phyloP scores from a whole-genome alignment of 192 early-diverging fungal genomes.

The Funneliformis geosporum region DNA sequence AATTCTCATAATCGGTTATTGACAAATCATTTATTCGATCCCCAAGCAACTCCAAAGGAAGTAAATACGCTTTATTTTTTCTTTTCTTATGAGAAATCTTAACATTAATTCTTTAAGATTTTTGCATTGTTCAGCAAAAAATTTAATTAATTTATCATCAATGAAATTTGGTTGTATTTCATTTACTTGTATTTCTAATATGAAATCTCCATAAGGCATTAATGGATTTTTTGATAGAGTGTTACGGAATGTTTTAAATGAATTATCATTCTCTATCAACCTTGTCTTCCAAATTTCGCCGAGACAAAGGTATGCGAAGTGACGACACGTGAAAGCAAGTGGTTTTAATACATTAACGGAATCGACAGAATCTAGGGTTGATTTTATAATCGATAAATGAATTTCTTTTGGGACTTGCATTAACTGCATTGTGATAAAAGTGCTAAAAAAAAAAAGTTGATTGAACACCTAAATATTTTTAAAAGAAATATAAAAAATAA shows the following conservation, averaged over 20 bases:
- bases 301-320: neutral
- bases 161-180: constrained; percentile 13
- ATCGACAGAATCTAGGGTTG: neutral
- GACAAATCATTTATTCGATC: constrained; percentile 14
- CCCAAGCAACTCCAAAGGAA: too few species aligned
- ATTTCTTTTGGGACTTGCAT: too few species aligned
- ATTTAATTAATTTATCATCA: constrained; percentile 18
- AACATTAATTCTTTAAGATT: constrained; percentile 24
- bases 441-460: too few species aligned
- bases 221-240: constrained; percentile 11
- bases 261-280: neutral
- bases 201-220: constrained; percentile 19
- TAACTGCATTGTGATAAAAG: too few species aligned
- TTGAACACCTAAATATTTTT: too few species aligned
- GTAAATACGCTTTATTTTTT: neutral
- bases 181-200: constrained; percentile 6
- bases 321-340: constrained; percentile 13
- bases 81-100: neutral
- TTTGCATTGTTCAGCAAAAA: constrained; percentile 8
- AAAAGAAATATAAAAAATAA: too few species aligned
- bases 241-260: neutral
- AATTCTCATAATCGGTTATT: constrained; percentile 10
- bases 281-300: constrained; percentile 3
- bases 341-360: neutral
- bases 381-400: too few species aligned